Conservation (phyloP, 495 filamentous ascomycete genomes). For the Annulohypoxylon bovei region DNA sequence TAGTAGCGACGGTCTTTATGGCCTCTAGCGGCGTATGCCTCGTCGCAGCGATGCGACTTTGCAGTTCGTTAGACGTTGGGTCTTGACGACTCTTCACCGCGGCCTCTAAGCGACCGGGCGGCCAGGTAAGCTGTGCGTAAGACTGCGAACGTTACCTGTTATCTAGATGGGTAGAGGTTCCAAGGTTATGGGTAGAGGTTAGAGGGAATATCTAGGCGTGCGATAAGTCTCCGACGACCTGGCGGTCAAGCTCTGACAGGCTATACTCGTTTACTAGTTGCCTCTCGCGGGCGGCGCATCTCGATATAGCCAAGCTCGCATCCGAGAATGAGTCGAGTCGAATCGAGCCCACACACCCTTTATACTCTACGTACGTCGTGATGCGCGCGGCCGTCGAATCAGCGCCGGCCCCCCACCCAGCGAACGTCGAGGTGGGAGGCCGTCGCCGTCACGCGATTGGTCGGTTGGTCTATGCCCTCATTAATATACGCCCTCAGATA, state of each 20-base stretch:
- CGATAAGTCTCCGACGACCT: not conserved
- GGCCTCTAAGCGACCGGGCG: constrained; percentile 6
- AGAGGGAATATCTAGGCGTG: not conserved
- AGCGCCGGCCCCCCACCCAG: constrained; percentile 17
- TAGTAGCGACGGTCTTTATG: not conserved
- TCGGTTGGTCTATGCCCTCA: constrained; percentile 6
- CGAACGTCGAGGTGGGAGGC: constrained; percentile 14
- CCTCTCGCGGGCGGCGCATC: not conserved
- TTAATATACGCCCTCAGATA: constrained; percentile 10
- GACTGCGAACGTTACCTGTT: constrained; percentile 10
- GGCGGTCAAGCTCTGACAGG: constrained; percentile 2
- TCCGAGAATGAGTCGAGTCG: constrained; percentile 1
- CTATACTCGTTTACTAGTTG: not conserved
- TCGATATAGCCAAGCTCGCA: constrained; percentile 22
- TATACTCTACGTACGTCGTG: constrained; percentile 9
- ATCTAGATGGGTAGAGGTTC: not conserved
- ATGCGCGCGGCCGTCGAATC: constrained; percentile 30
- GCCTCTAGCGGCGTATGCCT: not conserved
- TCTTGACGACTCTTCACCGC: constrained; percentile 5
- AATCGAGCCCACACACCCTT: not conserved
- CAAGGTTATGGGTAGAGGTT: not conserved
- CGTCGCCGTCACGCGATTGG: constrained; percentile 28
- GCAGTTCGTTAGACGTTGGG: not conserved
- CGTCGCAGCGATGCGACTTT: constrained; percentile 4
- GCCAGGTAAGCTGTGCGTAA: constrained; percentile 3